Conservation (phyloP, 1,139 yeast species). For the Kluyveromyces marxianus region DNA sequence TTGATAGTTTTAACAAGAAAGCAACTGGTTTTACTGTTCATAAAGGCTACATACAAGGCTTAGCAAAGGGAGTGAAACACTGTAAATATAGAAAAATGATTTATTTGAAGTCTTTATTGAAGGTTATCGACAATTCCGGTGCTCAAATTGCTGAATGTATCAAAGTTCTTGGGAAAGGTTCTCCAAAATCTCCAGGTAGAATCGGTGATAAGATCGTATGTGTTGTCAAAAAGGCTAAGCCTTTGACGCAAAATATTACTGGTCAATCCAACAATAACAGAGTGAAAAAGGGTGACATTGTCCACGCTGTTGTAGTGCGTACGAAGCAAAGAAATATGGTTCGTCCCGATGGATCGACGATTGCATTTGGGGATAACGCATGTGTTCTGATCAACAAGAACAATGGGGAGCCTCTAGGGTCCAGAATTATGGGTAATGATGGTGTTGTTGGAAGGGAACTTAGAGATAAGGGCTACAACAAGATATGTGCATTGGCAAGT, state of each 20-base stretch:
- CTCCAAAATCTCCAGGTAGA: conserved; percentile 73
- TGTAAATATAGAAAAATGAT: conserved; percentile 44
- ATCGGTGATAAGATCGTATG: conserved; percentile 92
- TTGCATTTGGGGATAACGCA: conserved; percentile 92
- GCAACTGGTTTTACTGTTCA: too few relatives aligned
- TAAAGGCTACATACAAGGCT: too few relatives aligned
- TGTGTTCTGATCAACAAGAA: conserved; percentile 87
- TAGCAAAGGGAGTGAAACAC: background rate
- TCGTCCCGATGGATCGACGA: conserved; percentile 80
- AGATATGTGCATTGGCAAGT: conserved; percentile 77
- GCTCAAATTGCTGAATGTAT: conserved; percentile 94
- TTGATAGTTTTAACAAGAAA: too few relatives aligned
- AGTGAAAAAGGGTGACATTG: conserved; percentile 91
- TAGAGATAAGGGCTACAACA: conserved; percentile 74
- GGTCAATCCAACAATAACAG: conserved; percentile 69
- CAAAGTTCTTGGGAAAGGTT: conserved; percentile 80
- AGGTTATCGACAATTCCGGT: conserved; percentile 91
- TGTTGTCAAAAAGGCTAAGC: conserved; percentile 88
- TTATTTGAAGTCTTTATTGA: conserved; percentile 78
- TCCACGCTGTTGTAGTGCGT: conserved; percentile 92
- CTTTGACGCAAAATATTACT: conserved; percentile 52
- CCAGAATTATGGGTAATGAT: conserved; percentile 67
- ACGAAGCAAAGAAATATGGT: conserved; percentile 72
- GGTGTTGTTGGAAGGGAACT: conserved; percentile 85
- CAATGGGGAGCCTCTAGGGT: conserved; percentile 88